These are phyloP conservation scores for Cercospora sp. DNA, from an alignment of 2,329 filamentous ascomycete species.

Conservation along the genomic window DNA sequence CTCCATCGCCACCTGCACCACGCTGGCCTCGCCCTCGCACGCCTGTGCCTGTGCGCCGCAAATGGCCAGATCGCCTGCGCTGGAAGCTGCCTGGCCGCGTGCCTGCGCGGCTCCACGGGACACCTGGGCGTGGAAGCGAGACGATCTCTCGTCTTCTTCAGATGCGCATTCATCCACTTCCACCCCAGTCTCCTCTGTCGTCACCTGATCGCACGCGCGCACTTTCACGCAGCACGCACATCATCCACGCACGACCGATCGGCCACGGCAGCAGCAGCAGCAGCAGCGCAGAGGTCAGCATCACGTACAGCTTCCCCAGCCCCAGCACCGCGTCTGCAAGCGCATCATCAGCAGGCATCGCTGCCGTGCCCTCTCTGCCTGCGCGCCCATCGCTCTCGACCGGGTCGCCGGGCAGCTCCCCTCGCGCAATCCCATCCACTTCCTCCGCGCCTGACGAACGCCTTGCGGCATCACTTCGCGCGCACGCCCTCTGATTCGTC, in stretches of 20 bases:
- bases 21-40: not conserved
- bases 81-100: not conserved
- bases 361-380: not conserved
- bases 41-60: not conserved
- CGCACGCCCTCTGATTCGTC: slow-evolving; percentile 17
- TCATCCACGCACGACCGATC: not conserved
- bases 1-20: not conserved
- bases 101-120: not conserved
- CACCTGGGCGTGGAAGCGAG: not conserved
- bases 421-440: slow-evolving; percentile 13
- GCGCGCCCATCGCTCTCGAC: not conserved
- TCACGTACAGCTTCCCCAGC: slow-evolving; percentile 2
- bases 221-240: not conserved
- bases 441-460: slow-evolving; percentile 9
- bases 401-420: slow-evolving; percentile 12
- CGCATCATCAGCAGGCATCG: not conserved
- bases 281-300: not conserved
- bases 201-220: slow-evolving; percentile 5
- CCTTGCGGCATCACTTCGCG: slow-evolving; percentile 22
- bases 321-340: slow-evolving; percentile 1
- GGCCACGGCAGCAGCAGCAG: not conserved
- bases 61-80: not conserved
- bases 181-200: not conserved
- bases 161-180: not conserved
- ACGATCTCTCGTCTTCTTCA: not conserved